Conservation (phyloP, 2,329 filamentous ascomycete species). For the Epichloe hybrida region DNA sequence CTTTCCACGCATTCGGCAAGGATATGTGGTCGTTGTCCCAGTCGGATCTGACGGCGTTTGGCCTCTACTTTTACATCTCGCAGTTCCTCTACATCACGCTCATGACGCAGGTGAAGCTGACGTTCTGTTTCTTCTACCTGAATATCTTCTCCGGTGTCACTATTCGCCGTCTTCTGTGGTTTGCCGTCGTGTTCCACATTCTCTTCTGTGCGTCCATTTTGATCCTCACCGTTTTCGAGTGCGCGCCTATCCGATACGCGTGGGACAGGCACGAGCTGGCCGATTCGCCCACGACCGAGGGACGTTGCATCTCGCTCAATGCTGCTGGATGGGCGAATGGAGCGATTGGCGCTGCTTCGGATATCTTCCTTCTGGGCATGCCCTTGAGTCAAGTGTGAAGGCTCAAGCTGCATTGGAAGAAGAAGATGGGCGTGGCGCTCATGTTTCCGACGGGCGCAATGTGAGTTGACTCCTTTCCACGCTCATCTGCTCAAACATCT, state of each 20-base stretch:
- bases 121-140: conserved; percentile 36
- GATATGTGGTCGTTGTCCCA: conserved; percentile 32
- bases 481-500: neutral
- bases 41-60: conserved; percentile 25
- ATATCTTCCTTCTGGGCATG: conserved; percentile 32
- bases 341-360: conserved; percentile 30
- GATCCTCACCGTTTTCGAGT: conserved; percentile 25
- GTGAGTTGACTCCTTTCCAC: conserved; percentile 9
- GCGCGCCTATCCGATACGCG: conserved; percentile 22
- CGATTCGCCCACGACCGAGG: conserved; percentile 18
- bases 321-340: conserved; percentile 33
- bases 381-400: conserved; percentile 27
- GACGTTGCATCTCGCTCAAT: conserved; percentile 32
- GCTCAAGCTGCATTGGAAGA: conserved; percentile 26
- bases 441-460: conserved; percentile 31
- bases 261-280: conserved; percentile 30
- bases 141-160: conserved; percentile 28
- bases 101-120: conserved; percentile 29
- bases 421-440: conserved; percentile 27
- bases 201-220: neutral
- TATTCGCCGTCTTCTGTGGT: conserved; percentile 25
- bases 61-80: conserved; percentile 24
- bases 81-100: conserved; percentile 27
- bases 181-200: conserved; percentile 7
- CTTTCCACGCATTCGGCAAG: conserved; percentile 21